phyloP scores from a whole-genome alignment of 371 early-diverging fungal species.

The Rhizopus delemar region DNA sequence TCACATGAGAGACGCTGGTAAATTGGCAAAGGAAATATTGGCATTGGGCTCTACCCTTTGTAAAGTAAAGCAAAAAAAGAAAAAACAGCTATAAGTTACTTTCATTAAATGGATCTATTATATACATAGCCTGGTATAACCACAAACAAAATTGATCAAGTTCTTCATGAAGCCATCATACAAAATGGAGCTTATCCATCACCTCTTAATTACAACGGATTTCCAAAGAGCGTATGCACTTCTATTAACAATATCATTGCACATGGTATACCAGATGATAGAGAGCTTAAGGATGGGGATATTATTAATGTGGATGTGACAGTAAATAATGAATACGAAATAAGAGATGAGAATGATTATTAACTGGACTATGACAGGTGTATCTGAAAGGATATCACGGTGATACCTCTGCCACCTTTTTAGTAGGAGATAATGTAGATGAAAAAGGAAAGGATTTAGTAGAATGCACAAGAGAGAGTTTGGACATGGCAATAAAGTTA shows the following conservation, averaged over 20 bases:
- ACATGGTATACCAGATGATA: slow-evolving; percentile 89
- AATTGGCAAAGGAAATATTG: slow-evolving; percentile 67
- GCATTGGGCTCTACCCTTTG: slow-evolving; percentile 42
- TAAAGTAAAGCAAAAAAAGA: slow-evolving; percentile 28
- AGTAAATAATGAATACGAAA: slow-evolving; percentile 29
- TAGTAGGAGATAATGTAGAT: slow-evolving; percentile 78
- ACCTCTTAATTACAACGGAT: slow-evolving; percentile 82
- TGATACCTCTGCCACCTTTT: slow-evolving; percentile 83
- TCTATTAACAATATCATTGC: slow-evolving; percentile 88
- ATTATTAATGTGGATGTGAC: slow-evolving; percentile 88
- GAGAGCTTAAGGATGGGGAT: slow-evolving; percentile 78
- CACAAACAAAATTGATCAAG: slow-evolving; percentile 74
- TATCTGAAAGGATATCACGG: slow-evolving; percentile 80
- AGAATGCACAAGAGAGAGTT: slow-evolving; percentile 67
- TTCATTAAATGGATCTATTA: background rate
- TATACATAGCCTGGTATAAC: slow-evolving; percentile 61
- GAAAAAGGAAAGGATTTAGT: slow-evolving; percentile 63
- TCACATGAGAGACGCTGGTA: slow-evolving; percentile 69
- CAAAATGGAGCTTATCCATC: slow-evolving; percentile 80
- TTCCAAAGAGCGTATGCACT: slow-evolving; percentile 83
- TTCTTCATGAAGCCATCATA: slow-evolving; percentile 72
- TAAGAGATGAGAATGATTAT: background rate
- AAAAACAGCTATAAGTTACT: background rate
- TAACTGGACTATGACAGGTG: slow-evolving; percentile 41
- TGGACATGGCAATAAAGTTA: slow-evolving; percentile 73